A percentile compares a stretch with the other conserved stretches of the same genome.
Conservation (phyloP, 73 alveolate genomes). For the Symbiodinium pilosum region DNA sequence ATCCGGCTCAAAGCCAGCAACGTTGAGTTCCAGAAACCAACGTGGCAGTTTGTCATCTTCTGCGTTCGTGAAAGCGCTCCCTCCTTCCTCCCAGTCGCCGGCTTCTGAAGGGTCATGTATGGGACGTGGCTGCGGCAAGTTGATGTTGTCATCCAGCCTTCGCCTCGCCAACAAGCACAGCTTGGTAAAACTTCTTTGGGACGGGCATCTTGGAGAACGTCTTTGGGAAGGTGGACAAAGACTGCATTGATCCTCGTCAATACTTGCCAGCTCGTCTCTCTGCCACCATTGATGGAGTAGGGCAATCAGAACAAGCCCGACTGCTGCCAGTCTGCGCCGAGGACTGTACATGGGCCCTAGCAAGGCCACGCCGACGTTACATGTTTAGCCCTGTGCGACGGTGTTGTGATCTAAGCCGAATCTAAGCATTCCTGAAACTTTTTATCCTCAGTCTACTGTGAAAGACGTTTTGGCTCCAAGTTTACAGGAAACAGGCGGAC, state of each 20-base stretch:
- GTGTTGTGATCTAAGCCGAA: no score
- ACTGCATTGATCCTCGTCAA: no score
- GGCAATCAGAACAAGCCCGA: background rate
- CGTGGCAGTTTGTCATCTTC: constrained; percentile 72
- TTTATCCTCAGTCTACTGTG: no score
- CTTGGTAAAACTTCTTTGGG: no score
- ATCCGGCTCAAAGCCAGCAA: constrained; percentile 32
- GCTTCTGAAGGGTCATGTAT: constrained; percentile 64
- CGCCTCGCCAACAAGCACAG: background rate
- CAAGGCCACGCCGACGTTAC: no score
- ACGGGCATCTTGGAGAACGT: background rate
- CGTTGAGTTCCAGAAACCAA: constrained; percentile 83
- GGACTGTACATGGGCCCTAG: no score
- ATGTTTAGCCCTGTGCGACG: no score
- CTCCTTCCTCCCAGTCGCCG: constrained; percentile 49
- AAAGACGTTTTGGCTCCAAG: no score
- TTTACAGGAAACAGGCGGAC: no score
- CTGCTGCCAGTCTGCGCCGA: no score
- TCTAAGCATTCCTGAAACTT: no score
- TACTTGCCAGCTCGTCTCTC: background rate
- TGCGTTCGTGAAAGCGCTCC: background rate
- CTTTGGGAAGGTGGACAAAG: no score
- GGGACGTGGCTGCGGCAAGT: constrained; percentile 50
- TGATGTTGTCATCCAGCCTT: constrained; percentile 47
- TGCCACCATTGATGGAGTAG: background rate